A percentile compares a stretch with the other conserved stretches of the same genome.
Evolutionary conservation across 2,329 filamentous ascomycete genomes (phyloP).

Genomic region (Colletotrichum echinochloae): DNA sequence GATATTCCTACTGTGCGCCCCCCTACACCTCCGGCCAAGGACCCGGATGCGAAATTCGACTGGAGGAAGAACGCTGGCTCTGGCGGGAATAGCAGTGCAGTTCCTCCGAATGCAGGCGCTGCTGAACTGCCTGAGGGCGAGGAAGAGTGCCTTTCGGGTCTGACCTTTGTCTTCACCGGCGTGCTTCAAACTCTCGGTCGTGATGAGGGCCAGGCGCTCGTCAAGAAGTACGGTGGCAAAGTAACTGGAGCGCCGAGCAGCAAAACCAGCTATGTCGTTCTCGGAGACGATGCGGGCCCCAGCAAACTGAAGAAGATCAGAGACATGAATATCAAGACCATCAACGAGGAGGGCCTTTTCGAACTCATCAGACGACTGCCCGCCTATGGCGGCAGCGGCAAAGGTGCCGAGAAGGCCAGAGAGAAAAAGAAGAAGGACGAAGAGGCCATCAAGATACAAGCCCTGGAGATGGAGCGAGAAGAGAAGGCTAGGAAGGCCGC

Average conservation of each 20-base stretch:
- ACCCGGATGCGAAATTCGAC: constrained; percentile 81
- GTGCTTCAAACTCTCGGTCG: constrained; percentile 83
- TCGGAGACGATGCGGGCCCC: constrained; percentile 91
- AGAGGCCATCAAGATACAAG: constrained; percentile 82
- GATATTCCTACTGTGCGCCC: constrained; percentile 85
- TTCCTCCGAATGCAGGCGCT: constrained; percentile 71
- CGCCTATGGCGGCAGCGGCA: constrained; percentile 86
- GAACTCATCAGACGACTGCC: constrained; percentile 85
- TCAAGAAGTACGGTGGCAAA: constrained; percentile 95
- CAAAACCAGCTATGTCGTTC: constrained; percentile 93
- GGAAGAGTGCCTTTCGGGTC: constrained; percentile 89
- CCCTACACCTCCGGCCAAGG: constrained; percentile 83
- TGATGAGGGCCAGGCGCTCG: constrained; percentile 85
- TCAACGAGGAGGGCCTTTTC: constrained; percentile 93
- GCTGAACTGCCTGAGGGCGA: constrained; percentile 84
- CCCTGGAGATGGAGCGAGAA: constrained; percentile 86
- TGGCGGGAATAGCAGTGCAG: constrained; percentile 69
- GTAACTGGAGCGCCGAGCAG: constrained; percentile 86
- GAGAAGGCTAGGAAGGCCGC: constrained; percentile 71
- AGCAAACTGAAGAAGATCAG: constrained; percentile 91
- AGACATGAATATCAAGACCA: constrained; percentile 85
- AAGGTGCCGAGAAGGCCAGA: constrained; percentile 85
- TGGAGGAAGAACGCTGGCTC: constrained; percentile 73
- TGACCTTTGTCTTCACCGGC: constrained; percentile 96
- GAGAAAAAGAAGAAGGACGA: constrained; percentile 89